Conservation (phyloP, 139 green algal species). For the Haematococcus lacustris region DNA sequence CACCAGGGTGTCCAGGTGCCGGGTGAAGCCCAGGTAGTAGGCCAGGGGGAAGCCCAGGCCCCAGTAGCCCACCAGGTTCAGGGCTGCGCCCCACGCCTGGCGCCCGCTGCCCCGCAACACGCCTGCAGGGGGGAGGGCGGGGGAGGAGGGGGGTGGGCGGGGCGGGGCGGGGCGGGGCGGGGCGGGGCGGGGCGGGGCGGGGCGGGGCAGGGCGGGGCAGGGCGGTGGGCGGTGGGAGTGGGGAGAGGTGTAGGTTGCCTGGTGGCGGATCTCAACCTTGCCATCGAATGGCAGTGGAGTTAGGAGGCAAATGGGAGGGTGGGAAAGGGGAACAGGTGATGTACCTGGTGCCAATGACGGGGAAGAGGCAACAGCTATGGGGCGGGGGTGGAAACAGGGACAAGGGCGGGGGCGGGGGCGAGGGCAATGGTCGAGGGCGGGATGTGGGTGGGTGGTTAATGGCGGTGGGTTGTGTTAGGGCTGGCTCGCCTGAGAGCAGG, state of each 20-base stretch:
- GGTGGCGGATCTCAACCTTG: background rate
- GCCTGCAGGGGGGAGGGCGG: no score
- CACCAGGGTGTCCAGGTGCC: slow-evolving; percentile 4
- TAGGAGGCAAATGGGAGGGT: background rate
- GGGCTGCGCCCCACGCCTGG: slow-evolving; percentile 26
- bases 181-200: no score
- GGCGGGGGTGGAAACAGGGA: background rate
- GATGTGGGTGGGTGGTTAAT: background rate
- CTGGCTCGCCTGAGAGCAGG: background rate
- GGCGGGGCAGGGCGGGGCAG: no score
- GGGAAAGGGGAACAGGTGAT: background rate
- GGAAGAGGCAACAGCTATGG: background rate
- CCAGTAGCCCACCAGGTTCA: slow-evolving; percentile 50
- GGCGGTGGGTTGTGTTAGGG: background rate
- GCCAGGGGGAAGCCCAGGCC: slow-evolving; percentile 49
- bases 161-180: no score
- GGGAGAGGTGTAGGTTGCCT: background rate
- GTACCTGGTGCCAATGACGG: background rate
- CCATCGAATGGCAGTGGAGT: background rate
- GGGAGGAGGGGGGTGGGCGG: background rate
- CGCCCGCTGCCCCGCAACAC: slow-evolving; percentile 23
- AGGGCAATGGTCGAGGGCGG: no score
- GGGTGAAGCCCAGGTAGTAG: slow-evolving; percentile 34
- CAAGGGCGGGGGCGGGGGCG: no score
- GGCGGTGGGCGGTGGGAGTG: background rate